phyloP scores from a whole-genome alignment of 768 basidiomycete species.

The Boletus barrowsii region DNA sequence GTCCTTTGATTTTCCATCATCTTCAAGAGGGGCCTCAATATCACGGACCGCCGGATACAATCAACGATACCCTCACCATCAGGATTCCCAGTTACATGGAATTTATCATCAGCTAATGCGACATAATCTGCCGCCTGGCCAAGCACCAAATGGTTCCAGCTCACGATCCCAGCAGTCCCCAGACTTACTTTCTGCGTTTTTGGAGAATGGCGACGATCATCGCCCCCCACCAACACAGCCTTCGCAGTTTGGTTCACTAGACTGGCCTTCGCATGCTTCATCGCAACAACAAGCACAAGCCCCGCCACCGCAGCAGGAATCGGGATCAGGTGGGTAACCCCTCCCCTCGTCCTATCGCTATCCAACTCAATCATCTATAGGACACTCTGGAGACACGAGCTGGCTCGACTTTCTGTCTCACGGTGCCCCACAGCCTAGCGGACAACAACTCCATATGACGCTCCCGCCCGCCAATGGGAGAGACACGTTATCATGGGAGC shows the following conservation, averaged over 20 bases:
- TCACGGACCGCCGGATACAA: slow-evolving; percentile 25
- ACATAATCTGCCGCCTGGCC: slow-evolving; percentile 22
- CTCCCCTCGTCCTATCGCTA: background rate
- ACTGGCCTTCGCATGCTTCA: slow-evolving; percentile 33
- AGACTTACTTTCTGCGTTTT: slow-evolving; percentile 28
- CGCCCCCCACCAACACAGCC: slow-evolving; percentile 21
- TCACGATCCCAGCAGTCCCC: slow-evolving; percentile 26
- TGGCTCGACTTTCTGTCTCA: slow-evolving; percentile 36
- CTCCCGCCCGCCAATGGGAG: slow-evolving; percentile 25
- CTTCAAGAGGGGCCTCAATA: slow-evolving; percentile 22
- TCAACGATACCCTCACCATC: slow-evolving; percentile 30
- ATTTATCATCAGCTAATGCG: slow-evolving; percentile 32
- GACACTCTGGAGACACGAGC: slow-evolving; percentile 28
- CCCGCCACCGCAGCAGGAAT: slow-evolving; percentile 20
- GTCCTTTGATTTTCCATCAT: slow-evolving; percentile 30
- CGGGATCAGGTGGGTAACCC: slow-evolving; percentile 19
- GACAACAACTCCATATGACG: slow-evolving; percentile 29
- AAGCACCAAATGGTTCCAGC: slow-evolving; percentile 13
- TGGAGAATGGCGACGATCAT: slow-evolving; percentile 30
- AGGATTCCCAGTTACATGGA: slow-evolving; percentile 30
- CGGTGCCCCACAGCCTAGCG: slow-evolving; percentile 21
- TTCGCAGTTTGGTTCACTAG: slow-evolving; percentile 27
- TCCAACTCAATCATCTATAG: slow-evolving; percentile 10
- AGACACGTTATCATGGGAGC: slow-evolving; percentile 31
- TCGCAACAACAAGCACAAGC: slow-evolving; percentile 21